phyloP scores from a whole-genome alignment of 352 stramenopile species.

The Blastocystis sp. region DNA sequence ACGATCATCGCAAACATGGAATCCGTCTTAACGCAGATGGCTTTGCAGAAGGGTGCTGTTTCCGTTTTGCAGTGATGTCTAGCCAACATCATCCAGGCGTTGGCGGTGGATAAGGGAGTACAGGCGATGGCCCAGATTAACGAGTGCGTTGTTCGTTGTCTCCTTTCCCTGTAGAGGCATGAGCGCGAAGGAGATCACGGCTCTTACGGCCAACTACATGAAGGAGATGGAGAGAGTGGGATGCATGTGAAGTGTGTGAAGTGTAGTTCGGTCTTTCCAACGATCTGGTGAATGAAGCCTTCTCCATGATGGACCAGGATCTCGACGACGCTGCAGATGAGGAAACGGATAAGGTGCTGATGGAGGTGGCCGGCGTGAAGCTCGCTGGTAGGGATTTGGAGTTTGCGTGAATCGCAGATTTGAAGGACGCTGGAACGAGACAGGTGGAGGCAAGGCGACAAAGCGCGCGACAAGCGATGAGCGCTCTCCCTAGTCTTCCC shows the following conservation, averaged over 20 bases:
- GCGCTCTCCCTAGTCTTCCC: not conserved
- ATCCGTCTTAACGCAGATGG: constrained; percentile 7
- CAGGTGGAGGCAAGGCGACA: not conserved
- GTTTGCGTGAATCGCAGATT: not conserved
- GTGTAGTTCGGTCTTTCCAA: not conserved
- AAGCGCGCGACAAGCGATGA: not conserved
- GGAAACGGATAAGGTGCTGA: constrained; percentile 46
- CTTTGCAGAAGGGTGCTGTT: constrained; percentile 27
- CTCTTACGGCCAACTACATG: not conserved
- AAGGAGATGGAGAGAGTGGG: constrained; percentile 40
- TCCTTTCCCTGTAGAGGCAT: constrained; percentile 28
- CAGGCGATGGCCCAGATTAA: constrained; percentile 24
- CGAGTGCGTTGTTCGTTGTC: not conserved
- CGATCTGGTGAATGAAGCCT: not conserved
- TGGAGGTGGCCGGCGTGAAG: constrained; percentile 29
- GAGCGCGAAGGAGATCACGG: constrained; percentile 19
- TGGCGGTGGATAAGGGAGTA: constrained; percentile 33
- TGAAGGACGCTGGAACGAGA: not conserved
- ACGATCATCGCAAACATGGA: constrained; percentile 52
- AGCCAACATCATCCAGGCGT: constrained; percentile 34
- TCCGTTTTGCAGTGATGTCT: not conserved
- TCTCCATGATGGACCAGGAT: not conserved
- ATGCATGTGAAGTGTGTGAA: not conserved
- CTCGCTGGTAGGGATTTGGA: not conserved
- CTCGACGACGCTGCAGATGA: constrained; percentile 72